Conservation (phyloP, 228 moss, liverwort and hornwort genomes). For the Sphagnum magellanicum region DNA sequence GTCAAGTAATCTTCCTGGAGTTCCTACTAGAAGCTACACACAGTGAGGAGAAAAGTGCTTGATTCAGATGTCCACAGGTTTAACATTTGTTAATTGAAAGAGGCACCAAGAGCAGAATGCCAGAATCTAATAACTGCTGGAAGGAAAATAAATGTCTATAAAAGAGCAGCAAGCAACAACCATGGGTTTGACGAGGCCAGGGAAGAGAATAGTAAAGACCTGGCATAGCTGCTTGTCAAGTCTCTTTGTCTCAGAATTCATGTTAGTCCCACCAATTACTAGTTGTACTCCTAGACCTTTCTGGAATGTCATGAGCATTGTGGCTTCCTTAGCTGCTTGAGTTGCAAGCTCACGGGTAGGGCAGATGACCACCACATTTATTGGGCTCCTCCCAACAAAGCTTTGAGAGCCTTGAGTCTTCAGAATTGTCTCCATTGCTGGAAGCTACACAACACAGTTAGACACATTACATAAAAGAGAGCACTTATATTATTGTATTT, state of each 20-base stretch:
- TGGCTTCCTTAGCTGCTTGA: slow-evolving; percentile 87
- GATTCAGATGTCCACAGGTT: not conserved
- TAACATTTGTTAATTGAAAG: not conserved
- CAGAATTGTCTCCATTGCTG: slow-evolving; percentile 81
- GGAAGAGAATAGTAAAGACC: slow-evolving; percentile 26
- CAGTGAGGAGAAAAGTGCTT: not conserved
- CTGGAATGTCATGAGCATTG: slow-evolving; percentile 80
- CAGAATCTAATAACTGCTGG: too few relatives aligned
- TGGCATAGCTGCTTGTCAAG: slow-evolving; percentile 75
- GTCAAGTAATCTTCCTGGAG: slow-evolving; percentile 89
- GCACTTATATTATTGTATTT: not conserved
- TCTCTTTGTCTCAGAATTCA: slow-evolving; percentile 59
- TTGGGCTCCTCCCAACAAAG: slow-evolving; percentile 35
- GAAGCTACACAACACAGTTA: slow-evolving; percentile 43
- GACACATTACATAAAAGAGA: not conserved
- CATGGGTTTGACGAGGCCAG: too few relatives aligned
- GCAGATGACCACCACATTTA: slow-evolving; percentile 75
- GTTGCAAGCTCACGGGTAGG: slow-evolving; percentile 94
- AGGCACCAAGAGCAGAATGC: not conserved
- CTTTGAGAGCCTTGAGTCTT: slow-evolving; percentile 17
- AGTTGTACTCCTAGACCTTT: slow-evolving; percentile 76
- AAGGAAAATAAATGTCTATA: too few relatives aligned
- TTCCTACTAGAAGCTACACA: slow-evolving; percentile 77
- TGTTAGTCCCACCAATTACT: slow-evolving; percentile 91
- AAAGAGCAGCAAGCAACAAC: too few relatives aligned